These are phyloP conservation scores for Colletotrichum lindemuthianum DNA, from an alignment of 2,329 filamentous ascomycete species.

Conservation along the genomic window DNA sequence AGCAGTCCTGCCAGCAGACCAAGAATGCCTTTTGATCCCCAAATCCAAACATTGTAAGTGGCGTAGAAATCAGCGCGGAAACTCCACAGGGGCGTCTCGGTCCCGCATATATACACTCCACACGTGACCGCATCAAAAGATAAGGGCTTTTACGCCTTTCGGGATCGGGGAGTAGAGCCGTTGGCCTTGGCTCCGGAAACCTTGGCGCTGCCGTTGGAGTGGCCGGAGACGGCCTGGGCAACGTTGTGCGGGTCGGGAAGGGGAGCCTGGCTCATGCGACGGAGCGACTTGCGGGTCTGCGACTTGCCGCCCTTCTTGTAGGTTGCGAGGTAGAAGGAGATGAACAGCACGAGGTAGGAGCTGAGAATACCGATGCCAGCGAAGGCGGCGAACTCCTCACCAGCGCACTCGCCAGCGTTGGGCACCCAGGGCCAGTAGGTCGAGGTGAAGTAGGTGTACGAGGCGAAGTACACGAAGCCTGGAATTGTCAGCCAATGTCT, in stretches of 20 bases:
- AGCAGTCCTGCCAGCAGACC: constrained; percentile 11
- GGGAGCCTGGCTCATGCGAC: constrained; percentile 72
- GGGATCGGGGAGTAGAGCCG: constrained; percentile 71
- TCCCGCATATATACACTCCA: constrained; percentile 35
- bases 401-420: constrained; percentile 86
- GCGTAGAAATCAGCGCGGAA: constrained; percentile 19
- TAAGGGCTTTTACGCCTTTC: constrained; percentile 71
- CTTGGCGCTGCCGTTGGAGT: constrained; percentile 62
- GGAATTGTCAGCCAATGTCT: constrained; percentile 38
- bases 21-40: constrained; percentile 19
- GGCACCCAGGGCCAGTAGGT: constrained; percentile 89
- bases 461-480: constrained; percentile 98
- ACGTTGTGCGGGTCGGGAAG: constrained; percentile 86
- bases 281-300: constrained; percentile 79
- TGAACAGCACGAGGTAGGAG: constrained; percentile 97
- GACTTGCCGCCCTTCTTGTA: constrained; percentile 90
- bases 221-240: constrained; percentile 60
- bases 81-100: constrained; percentile 5
- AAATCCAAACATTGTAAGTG: constrained; percentile 28
- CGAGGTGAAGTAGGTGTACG: constrained; percentile 97
- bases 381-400: constrained; percentile 96
- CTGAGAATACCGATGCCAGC: constrained; percentile 90
- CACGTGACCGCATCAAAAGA: constrained; percentile 16
- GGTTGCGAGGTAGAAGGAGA: constrained; percentile 97
- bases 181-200: constrained; percentile 66